These are phyloP conservation scores for Lojkania enalia DNA, from an alignment of 2,329 filamentous ascomycete species.

Conservation along the genomic window DNA sequence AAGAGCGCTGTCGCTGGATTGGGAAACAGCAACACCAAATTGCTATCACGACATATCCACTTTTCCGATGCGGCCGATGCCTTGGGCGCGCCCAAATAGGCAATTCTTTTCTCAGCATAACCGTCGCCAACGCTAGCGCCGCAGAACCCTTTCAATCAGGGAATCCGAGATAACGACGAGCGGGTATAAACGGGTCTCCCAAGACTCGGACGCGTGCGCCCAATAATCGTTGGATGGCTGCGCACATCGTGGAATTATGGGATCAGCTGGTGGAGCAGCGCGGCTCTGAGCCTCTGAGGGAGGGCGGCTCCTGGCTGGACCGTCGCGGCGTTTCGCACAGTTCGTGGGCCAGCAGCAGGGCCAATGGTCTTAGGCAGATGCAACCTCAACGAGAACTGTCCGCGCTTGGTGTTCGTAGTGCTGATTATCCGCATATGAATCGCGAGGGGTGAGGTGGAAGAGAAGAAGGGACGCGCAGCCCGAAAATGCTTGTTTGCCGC, in stretches of 20 bases:
- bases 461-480: neutral
- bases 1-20: too few species aligned
- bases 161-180: conserved; percentile 38
- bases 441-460: neutral
- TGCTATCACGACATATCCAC: conserved; percentile 1
- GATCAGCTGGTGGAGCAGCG: conserved; percentile 7
- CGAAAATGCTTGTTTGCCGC: conserved; percentile 1
- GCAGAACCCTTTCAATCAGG: conserved; percentile 25
- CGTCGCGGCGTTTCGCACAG: neutral
- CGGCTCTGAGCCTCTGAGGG: neutral
- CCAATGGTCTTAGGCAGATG: neutral
- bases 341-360: neutral
- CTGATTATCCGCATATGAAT: conserved; percentile 1
- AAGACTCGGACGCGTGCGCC: conserved; percentile 28
- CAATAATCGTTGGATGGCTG: conserved; percentile 30
- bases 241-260: conserved; percentile 28
- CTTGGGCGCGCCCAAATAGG: neutral
- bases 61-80: neutral
- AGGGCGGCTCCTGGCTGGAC: too few species aligned
- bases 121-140: neutral
- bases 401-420: neutral
- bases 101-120: neutral
- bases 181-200: conserved; percentile 40
- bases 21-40: too few species aligned
- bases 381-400: neutral